Conservation (phyloP, 768 basidiomycete species). For the Amanita rubescens region DNA sequence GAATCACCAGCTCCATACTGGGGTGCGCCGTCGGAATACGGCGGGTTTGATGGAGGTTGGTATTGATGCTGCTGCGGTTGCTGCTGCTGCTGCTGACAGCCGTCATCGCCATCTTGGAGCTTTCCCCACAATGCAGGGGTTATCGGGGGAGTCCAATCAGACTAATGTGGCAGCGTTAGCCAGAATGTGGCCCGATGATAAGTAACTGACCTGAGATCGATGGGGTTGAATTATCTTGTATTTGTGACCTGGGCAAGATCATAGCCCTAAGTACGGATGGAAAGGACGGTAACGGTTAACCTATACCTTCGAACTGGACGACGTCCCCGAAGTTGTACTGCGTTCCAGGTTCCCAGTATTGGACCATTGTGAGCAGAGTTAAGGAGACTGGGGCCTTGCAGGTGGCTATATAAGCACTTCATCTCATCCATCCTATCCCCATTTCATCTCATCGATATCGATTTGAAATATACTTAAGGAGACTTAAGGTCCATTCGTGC, state of each 20-base stretch:
- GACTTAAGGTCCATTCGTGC: background rate
- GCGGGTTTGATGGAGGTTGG: slow-evolving; percentile 14
- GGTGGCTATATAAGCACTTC: background rate
- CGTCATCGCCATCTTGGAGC: slow-evolving; percentile 24
- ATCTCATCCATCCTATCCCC: too few species aligned
- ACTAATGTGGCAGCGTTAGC: slow-evolving; percentile 24
- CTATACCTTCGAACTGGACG: slow-evolving; percentile 49
- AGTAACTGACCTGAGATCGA: slow-evolving; percentile 48
- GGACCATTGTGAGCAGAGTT: slow-evolving; percentile 2
- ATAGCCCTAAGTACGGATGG: background rate
- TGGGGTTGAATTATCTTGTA: slow-evolving; percentile 75
- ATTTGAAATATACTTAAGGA: background rate
- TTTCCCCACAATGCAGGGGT: slow-evolving; percentile 68
- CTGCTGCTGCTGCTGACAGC: slow-evolving; percentile 13
- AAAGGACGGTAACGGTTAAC: slow-evolving; percentile 6
- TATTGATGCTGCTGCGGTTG: slow-evolving; percentile 23
- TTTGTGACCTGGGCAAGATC: slow-evolving; percentile 30
- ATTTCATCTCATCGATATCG: slow-evolving; percentile 1
- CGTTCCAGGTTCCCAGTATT: slow-evolving; percentile 55
- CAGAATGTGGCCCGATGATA: background rate
- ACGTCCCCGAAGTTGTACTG: slow-evolving; percentile 47
- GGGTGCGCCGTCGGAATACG: slow-evolving; percentile 3
- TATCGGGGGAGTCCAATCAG: slow-evolving; percentile 57
- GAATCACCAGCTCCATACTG: slow-evolving; percentile 11
- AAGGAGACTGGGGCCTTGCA: background rate